phyloP scores from a whole-genome alignment of 371 early-diverging fungal species.

The Mucor racemosus region DNA sequence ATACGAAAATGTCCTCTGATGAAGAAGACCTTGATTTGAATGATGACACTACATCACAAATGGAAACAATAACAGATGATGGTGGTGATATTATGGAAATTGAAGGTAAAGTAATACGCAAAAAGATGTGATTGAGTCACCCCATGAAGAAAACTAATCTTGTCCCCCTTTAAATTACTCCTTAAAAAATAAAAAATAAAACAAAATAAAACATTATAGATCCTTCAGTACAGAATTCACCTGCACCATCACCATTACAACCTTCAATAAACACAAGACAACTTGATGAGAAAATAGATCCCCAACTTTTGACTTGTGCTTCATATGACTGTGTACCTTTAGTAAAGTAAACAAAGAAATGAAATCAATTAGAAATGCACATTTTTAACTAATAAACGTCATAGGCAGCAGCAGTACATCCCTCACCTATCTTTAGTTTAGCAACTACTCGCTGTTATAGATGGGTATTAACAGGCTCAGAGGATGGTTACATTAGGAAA shows the following conservation, averaged over 20 bases:
- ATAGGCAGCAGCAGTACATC: slow-evolving; percentile 77
- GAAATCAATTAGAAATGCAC: not conserved
- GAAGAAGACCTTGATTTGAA: slow-evolving; percentile 53
- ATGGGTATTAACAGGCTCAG: slow-evolving; percentile 93
- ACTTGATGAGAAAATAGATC: slow-evolving; percentile 42
- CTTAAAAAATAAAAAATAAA: not conserved
- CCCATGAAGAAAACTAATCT: not conserved
- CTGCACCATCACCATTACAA: slow-evolving; percentile 24
- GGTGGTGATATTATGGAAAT: slow-evolving; percentile 33
- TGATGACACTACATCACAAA: slow-evolving; percentile 41
- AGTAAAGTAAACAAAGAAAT: slow-evolving; percentile 34
- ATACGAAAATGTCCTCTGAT: slow-evolving; percentile 46
- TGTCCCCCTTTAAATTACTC: not conserved
- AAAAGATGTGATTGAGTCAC: not conserved
- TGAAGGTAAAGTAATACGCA: slow-evolving; percentile 29
- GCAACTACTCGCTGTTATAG: slow-evolving; percentile 84
- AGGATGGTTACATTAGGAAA: slow-evolving; percentile 92
- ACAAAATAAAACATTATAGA: not conserved
- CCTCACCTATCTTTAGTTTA: slow-evolving; percentile 74
- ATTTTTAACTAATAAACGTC: not conserved
- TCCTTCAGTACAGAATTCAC: slow-evolving; percentile 25
- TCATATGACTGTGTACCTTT: slow-evolving; percentile 63
- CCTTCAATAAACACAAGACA: slow-evolving; percentile 29
- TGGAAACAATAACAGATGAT: slow-evolving; percentile 45
- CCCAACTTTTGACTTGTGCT: slow-evolving; percentile 46